These are phyloP conservation scores for Porphyridium purpureum DNA, from an alignment of 23 red algal genomes.

Conservation along the genomic window DNA sequence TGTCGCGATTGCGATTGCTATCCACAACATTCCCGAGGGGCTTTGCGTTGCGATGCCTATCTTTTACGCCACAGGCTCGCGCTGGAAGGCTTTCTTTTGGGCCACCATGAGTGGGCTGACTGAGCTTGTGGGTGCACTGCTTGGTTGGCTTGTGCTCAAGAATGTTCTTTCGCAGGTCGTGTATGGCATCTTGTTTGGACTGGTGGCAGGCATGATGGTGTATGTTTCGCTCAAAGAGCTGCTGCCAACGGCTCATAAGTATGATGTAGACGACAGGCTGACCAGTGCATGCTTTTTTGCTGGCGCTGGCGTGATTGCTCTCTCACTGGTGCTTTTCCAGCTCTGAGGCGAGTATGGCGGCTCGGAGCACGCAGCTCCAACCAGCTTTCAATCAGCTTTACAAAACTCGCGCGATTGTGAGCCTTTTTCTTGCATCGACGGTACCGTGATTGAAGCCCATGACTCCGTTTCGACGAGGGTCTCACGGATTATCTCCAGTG, in stretches of 20 bases:
- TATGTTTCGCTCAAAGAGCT: conserved; percentile 63
- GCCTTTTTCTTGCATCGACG: too few species aligned
- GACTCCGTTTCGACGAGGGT: too few species aligned
- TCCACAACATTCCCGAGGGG: conserved; percentile 86
- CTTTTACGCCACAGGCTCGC: conserved; percentile 66
- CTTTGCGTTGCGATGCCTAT: conserved; percentile 81
- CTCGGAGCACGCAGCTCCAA: too few species aligned
- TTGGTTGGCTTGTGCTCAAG: conserved; percentile 65
- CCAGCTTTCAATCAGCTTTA: too few species aligned
- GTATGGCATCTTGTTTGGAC: conserved; percentile 48
- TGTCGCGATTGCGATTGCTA: conserved; percentile 57
- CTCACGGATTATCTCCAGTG: too few species aligned
- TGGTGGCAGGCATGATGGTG: conserved; percentile 72
- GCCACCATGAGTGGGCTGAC: conserved; percentile 70
- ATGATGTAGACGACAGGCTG: conserved; percentile 53
- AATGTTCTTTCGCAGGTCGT: conserved; percentile 40
- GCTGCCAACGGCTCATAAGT: conserved; percentile 54
- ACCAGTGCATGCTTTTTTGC: conserved; percentile 12
- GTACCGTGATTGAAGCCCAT: too few species aligned
- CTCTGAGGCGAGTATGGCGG: too few species aligned
- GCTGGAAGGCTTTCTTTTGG: conserved; percentile 56
- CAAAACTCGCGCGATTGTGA: too few species aligned
- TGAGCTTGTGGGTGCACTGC: conserved; percentile 51
- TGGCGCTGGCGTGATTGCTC: conserved; percentile 38
- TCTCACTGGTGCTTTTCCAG: conserved; percentile 38